These are phyloP conservation scores for Boletus insuetus DNA, from an alignment of 768 basidiomycete species.

Conservation along the genomic window DNA sequence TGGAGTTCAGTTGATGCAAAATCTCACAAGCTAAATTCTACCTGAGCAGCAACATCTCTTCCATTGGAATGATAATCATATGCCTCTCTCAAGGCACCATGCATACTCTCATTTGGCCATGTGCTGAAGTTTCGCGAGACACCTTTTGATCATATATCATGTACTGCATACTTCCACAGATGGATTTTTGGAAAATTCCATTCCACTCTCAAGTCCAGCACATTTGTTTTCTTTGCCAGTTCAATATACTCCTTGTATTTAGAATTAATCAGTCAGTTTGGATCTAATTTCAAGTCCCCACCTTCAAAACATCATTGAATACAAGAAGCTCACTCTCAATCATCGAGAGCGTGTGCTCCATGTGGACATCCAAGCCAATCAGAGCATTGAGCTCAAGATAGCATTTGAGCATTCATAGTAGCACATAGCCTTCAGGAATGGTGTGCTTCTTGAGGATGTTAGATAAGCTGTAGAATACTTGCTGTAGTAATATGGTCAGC, in stretches of 20 bases:
- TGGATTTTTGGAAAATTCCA: constrained; percentile 40
- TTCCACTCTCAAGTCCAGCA: not conserved
- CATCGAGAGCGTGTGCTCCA: not conserved
- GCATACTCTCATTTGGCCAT: constrained; percentile 29
- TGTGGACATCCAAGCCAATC: not conserved
- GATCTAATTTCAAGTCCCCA: not conserved
- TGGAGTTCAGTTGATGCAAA: no score
- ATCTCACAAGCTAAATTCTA: not conserved
- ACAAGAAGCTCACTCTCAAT: not conserved
- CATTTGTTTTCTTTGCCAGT: no score
- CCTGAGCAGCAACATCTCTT: not conserved
- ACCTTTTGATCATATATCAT: constrained; percentile 34
- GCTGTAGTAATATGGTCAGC: not conserved
- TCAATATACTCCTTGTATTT: not conserved
- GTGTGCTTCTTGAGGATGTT: not conserved
- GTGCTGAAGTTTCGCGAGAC: constrained; percentile 32
- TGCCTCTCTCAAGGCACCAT: not conserved
- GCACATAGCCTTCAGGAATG: not conserved
- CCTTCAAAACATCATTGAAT: not conserved
- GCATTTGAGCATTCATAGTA: not conserved
- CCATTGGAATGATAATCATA: not conserved
- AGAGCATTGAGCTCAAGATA: not conserved
- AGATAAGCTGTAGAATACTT: not conserved
- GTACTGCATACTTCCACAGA: constrained; percentile 31
- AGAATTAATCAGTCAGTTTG: not conserved